These are phyloP conservation scores for Pythium phragmiticola DNA, from an alignment of 352 stramenopile genomes.

Conservation along the genomic window DNA sequence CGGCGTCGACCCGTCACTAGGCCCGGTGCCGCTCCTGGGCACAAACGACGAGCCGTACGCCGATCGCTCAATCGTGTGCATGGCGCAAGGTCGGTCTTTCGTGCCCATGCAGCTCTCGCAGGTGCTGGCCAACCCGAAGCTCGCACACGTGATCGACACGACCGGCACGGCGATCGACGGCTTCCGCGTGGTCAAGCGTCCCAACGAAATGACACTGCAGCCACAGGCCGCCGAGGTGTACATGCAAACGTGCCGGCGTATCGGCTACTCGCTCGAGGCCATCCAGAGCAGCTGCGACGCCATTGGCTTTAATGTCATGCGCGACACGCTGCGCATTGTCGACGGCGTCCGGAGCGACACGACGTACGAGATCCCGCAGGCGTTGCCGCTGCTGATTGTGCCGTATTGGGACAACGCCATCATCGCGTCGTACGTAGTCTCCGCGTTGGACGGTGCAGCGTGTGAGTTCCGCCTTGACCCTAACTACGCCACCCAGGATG, in stretches of 20 bases:
- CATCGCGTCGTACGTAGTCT: conserved; percentile 32
- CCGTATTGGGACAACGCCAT: conserved; percentile 47
- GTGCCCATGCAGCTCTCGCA: conserved; percentile 3
- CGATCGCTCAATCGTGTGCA: conserved; percentile 8
- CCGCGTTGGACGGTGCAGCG: conserved; percentile 32
- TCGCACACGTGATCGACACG: background rate
- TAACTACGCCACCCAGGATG: too few species aligned
- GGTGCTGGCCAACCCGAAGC: background rate
- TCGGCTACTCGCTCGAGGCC: conserved; percentile 15
- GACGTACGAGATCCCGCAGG: conserved; percentile 17
- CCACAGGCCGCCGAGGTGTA: background rate
- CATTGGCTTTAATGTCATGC: conserved; percentile 28
- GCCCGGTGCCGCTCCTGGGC: background rate
- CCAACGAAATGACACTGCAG: background rate
- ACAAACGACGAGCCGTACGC: conserved; percentile 14
- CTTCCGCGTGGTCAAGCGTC: conserved; percentile 29
- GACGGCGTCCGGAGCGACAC: conserved; percentile 8
- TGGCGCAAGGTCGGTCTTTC: conserved; percentile 1
- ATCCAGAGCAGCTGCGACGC: conserved; percentile 22
- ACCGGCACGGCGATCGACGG: conserved; percentile 16
- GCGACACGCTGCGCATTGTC: conserved; percentile 22
- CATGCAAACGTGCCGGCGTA: conserved; percentile 11
- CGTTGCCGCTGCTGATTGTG: conserved; percentile 44
- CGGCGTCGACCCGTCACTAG: background rate
- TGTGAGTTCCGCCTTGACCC: conserved; percentile 31